Conservation (phyloP, 495 filamentous ascomycete species). For the Aeminium ludgeri region DNA sequence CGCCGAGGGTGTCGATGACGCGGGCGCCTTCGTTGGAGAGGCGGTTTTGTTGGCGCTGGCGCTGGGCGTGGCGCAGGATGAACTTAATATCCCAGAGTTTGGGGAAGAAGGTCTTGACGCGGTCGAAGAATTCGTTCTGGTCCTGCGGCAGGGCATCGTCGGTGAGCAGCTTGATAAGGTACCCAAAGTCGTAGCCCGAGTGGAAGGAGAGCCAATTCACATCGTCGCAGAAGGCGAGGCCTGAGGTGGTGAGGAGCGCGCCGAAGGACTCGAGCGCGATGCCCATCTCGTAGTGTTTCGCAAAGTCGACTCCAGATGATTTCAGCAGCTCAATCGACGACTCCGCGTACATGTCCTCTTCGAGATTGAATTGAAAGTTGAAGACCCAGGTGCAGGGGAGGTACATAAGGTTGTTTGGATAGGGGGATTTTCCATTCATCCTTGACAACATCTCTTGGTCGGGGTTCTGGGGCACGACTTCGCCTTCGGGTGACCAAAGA, state of each 20-base stretch:
- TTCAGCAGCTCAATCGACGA: slow-evolving; percentile 77
- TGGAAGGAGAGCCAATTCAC: slow-evolving; percentile 96
- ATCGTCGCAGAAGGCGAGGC: slow-evolving; percentile 71
- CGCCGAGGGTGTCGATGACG: slow-evolving; percentile 60
- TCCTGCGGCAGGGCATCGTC: slow-evolving; percentile 66
- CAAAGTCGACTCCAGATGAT: slow-evolving; percentile 77
- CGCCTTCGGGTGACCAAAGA: slow-evolving; percentile 72
- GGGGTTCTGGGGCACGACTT: slow-evolving; percentile 55
- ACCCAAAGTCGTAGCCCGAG: slow-evolving; percentile 97
- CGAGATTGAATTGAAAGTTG: slow-evolving; percentile 91
- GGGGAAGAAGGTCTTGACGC: slow-evolving; percentile 82
- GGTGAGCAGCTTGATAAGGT: slow-evolving; percentile 81
- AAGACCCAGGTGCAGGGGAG: slow-evolving; percentile 93
- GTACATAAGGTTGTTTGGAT: slow-evolving; percentile 37
- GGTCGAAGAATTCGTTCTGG: slow-evolving; percentile 68
- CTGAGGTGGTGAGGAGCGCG: slow-evolving; percentile 73
- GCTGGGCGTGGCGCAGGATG: slow-evolving; percentile 73
- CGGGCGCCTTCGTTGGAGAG: slow-evolving; percentile 44
- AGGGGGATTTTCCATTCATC: slow-evolving; percentile 29
- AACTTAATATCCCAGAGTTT: slow-evolving; percentile 91
- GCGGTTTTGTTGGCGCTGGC: slow-evolving; percentile 27
- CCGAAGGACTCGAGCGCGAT: slow-evolving; percentile 84
- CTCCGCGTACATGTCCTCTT: slow-evolving; percentile 91
- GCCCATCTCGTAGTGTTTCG: slow-evolving; percentile 63
- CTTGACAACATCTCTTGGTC: slow-evolving; percentile 31